Percentiles rank a stretch among this genome's conserved stretches.
Evolutionary conservation across 1,139 yeast genomes (phyloP).

Genomic region (Hyphopichia fennica): DNA sequence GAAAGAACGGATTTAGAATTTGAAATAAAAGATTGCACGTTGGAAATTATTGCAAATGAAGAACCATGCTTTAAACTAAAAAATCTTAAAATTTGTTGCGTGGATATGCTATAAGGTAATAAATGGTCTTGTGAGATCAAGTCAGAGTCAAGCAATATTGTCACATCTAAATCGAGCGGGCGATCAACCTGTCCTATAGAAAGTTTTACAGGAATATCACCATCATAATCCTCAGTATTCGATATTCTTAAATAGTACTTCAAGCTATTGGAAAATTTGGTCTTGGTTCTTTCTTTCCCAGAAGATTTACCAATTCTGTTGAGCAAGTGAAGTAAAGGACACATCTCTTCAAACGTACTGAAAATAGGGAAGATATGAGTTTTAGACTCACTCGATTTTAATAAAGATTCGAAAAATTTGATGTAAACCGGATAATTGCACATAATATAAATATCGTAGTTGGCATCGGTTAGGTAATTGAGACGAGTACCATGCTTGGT

Average conservation of each 20-base stretch:
- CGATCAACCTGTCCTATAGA: constrained; percentile 19
- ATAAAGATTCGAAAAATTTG: constrained; percentile 16
- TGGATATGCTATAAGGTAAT: constrained; percentile 18
- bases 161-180: constrained; percentile 18
- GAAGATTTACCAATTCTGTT: constrained; percentile 5
- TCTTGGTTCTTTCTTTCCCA: not conserved
- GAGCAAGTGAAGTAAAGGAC: constrained; percentile 14
- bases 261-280: not conserved
- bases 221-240: not conserved
- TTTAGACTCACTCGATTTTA: constrained; percentile 8
- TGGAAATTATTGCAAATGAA: constrained; percentile 14
- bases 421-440: constrained; percentile 19
- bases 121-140: constrained; percentile 18
- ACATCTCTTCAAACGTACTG: constrained; percentile 11
- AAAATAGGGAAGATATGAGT: constrained; percentile 16
- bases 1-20: not conserved
- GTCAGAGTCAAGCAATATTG: constrained; percentile 17
- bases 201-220: not conserved
- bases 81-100: constrained; percentile 57
- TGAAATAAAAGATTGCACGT: not conserved
- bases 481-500: constrained; percentile 3
- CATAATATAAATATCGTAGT: constrained; percentile 21
- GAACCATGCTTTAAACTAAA: constrained; percentile 47
- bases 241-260: not conserved
- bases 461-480: constrained; percentile 8